Conservation (phyloP, 768 basidiomycete genomes). For the Lactifluus piperatus region DNA sequence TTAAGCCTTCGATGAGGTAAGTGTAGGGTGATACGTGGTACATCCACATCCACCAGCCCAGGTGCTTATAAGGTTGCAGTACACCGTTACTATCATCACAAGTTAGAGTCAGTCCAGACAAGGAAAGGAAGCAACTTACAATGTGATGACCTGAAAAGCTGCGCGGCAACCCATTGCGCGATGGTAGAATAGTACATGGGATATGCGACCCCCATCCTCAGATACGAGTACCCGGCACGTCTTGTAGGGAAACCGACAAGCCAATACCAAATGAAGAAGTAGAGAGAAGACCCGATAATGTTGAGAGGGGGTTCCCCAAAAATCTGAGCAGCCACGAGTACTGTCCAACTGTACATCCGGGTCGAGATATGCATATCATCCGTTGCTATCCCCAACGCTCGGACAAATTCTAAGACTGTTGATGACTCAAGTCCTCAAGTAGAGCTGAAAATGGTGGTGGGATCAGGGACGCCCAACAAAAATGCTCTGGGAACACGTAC, state of each 20-base stretch:
- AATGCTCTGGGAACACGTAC: slow-evolving; percentile 26
- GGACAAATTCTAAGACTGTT: slow-evolving; percentile 51
- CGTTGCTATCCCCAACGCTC: slow-evolving; percentile 47
- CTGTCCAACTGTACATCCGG: no score
- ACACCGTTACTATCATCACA: slow-evolving; percentile 34
- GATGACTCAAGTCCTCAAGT: slow-evolving; percentile 45
- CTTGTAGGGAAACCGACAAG: slow-evolving; percentile 32
- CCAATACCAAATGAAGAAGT: no score
- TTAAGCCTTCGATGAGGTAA: slow-evolving; percentile 33
- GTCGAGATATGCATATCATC: slow-evolving; percentile 41
- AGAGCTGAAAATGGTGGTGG: slow-evolving; percentile 28
- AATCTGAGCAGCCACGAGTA: no score
- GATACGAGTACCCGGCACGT: slow-evolving; percentile 34
- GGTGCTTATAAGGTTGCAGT: slow-evolving; percentile 36
- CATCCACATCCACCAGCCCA: slow-evolving; percentile 41
- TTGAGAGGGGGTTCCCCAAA: no score
- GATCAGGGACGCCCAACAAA: not conserved
- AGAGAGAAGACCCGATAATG: no score
- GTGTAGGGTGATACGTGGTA: slow-evolving; percentile 29
- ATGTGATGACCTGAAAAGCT: slow-evolving; percentile 34
- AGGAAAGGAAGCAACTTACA: slow-evolving; percentile 26
- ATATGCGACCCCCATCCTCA: slow-evolving; percentile 31
- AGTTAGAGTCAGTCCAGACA: not conserved
- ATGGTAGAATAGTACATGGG: no score
- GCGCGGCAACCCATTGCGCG: slow-evolving; percentile 32